These are phyloP conservation scores for Kazachstania kunashirensis DNA, from an alignment of 805 yeast genomes.

Conservation along the genomic window DNA sequence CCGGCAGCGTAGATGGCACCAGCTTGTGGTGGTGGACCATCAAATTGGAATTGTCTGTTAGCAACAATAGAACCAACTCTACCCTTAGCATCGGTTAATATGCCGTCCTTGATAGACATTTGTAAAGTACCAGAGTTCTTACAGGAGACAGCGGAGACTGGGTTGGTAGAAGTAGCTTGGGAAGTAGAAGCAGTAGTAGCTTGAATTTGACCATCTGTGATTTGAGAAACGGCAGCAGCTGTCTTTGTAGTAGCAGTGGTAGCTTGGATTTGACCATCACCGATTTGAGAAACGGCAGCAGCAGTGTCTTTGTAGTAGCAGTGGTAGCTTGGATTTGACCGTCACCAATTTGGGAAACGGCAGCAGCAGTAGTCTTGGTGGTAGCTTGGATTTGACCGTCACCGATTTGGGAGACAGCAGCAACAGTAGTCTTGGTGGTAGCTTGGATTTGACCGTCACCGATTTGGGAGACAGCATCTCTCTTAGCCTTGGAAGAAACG, in stretches of 20 bases:
- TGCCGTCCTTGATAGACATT: conserved; percentile 42
- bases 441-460: conserved; percentile 52
- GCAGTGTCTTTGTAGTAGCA: conserved; percentile 18
- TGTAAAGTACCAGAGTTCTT: conserved; percentile 42
- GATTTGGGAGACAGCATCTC: conserved; percentile 32
- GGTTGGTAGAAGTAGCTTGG: conserved; percentile 20
- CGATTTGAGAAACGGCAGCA: conserved; percentile 15
- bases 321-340: conserved; percentile 15
- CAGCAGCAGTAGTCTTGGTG: conserved; percentile 34
- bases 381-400: conserved; percentile 38
- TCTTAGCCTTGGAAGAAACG: conserved; percentile 29
- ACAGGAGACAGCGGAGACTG: conserved; percentile 36
- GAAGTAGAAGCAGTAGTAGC: conserved; percentile 22
- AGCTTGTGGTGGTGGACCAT: conserved; percentile 81
- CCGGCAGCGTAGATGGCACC: conserved; percentile 66
- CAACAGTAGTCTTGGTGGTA: conserved; percentile 14
- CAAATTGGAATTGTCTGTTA: conserved; percentile 78
- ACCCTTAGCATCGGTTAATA: conserved; percentile 49
- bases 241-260: conserved; percentile 21
- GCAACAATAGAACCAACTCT: conserved; percentile 76
- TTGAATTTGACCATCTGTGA: conserved; percentile 27
- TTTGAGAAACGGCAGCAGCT: conserved; percentile 26
- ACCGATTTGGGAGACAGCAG: conserved; percentile 30
- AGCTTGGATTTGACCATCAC: conserved; percentile 30
- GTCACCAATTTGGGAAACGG: conserved; percentile 12